These are phyloP conservation scores for Lactifluus piperatus DNA, from an alignment of 768 basidiomycete species.

Conservation along the genomic window DNA sequence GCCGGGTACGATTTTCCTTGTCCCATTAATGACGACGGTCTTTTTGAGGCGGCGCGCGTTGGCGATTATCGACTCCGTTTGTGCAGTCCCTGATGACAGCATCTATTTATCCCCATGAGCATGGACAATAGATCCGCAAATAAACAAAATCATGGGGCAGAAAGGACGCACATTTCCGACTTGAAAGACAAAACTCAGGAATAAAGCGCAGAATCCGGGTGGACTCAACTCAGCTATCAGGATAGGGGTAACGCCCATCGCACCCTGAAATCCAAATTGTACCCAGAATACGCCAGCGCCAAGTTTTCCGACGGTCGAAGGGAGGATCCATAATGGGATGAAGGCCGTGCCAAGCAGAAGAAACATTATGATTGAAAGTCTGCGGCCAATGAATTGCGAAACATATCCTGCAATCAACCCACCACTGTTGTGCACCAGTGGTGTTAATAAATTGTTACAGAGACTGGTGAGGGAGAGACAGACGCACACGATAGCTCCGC, in stretches of 20 bases:
- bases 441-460: neutral
- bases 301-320: slow-evolving; percentile 31
- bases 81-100: slow-evolving; percentile 36
- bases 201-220: slow-evolving; percentile 39
- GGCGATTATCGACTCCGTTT: slow-evolving; percentile 35
- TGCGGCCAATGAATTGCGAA: slow-evolving; percentile 37
- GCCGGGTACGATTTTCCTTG: slow-evolving; percentile 25
- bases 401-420: slow-evolving; percentile 32
- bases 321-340: slow-evolving; percentile 37
- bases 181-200: slow-evolving; percentile 36
- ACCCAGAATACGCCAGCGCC: slow-evolving; percentile 39
- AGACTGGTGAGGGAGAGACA: neutral
- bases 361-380: slow-evolving; percentile 34
- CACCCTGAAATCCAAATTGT: slow-evolving; percentile 39
- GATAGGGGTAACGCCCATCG: slow-evolving; percentile 28
- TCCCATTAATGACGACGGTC: slow-evolving; percentile 20
- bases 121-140: neutral
- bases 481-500: slow-evolving; percentile 24
- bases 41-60: slow-evolving; percentile 34
- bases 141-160: neutral
- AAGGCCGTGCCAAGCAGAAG: slow-evolving; percentile 27
- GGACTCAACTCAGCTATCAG: slow-evolving; percentile 39
- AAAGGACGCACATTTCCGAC: slow-evolving; percentile 28
- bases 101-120: slow-evolving; percentile 22
- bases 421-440: slow-evolving; percentile 20